Base-by-base conservation (phyloP, 441 rosid genomes). In the Corymbia citriodora region DNA sequence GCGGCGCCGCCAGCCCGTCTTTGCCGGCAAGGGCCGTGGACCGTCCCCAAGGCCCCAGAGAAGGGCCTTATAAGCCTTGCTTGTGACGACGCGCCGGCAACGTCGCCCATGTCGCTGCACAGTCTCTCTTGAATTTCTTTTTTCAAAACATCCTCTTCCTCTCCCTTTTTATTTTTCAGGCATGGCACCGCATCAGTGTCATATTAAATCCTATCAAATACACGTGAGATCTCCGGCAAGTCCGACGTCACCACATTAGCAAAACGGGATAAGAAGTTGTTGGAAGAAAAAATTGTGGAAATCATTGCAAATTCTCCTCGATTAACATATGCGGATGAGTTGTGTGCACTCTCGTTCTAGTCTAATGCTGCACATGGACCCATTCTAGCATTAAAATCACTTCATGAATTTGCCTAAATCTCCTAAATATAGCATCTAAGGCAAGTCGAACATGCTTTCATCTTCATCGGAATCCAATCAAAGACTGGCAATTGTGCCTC, bases 401-500 rank as follows among this genome's bases (percentile, higher is more conserved):
- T 57, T 57, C 13, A 57, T 57, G 63, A 57, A 23, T 57, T 57
- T 57, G 63, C 63, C 23, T 57, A 10, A 57, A 57, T 57, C 63
- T 57, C 2, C 63, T 57, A 57, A 57, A 57, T 27, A 57, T 23
- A 23, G 63, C 63, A 57, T 57, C 63, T 23, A 57, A 57, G 21
- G 63, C 63, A 57, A 29, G 10, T 57, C 27, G 2, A 9, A 57
- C 63, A 57, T 57, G 25, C 63, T 57, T 23, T 57, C 55, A 53
- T 14, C 55, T 53, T 14, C 55, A 53, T 53, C 99, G 27, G 99
- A 96, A 86, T 97, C 99, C 90, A 98, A 90, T 65, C 98, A 93
- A 59, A 98, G 95, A 89, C 99, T 99, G 87, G 99, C 99, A 94
- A 95, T 93, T 49, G 99, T 95, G 88, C 96, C 98, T 89, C 99